These are phyloP conservation scores for Penicillium lagena DNA, from an alignment of 495 filamentous ascomycete species.

Conservation along the genomic window DNA sequence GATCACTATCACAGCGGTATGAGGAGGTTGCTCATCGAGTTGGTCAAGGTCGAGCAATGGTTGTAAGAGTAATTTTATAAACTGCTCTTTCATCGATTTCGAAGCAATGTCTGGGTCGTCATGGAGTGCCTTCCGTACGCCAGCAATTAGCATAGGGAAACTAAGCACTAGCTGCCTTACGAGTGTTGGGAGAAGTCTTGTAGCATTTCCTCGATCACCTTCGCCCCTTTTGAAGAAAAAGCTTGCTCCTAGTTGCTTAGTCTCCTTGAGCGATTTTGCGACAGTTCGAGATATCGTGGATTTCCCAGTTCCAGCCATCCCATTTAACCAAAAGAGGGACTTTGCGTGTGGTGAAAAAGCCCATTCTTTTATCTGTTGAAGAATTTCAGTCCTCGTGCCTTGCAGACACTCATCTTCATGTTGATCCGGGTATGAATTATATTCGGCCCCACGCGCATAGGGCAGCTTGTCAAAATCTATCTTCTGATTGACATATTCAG, in stretches of 20 bases:
- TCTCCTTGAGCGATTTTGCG: constrained; percentile 6
- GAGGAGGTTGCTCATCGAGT: background rate
- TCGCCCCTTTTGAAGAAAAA: constrained; percentile 50
- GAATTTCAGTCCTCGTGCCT: constrained; percentile 27
- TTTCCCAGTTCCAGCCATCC: constrained; percentile 39
- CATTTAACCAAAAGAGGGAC: constrained; percentile 38
- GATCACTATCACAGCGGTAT: constrained; percentile 32
- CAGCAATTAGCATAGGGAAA: constrained; percentile 16
- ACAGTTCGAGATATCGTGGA: constrained; percentile 34
- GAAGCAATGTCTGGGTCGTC: constrained; percentile 23
- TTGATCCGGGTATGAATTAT: constrained; percentile 17
- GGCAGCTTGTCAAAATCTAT: too few species aligned
- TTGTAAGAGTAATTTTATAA: constrained; percentile 39
- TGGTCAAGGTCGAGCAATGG: constrained; percentile 17
- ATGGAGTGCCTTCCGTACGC: constrained; percentile 31
- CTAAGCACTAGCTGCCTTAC: constrained; percentile 28
- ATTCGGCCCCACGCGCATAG: constrained; percentile 7
- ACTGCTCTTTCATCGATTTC: constrained; percentile 40
- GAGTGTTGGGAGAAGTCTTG: constrained; percentile 39
- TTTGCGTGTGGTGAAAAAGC: constrained; percentile 2
- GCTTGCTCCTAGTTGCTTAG: constrained; percentile 22
- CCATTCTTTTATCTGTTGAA: constrained; percentile 25
- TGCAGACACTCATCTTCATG: constrained; percentile 22
- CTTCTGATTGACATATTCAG: too few species aligned
- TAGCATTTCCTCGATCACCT: constrained; percentile 31